A percentile compares a stretch with the other conserved stretches of the same genome.
Conservation (phyloP, 2,329 filamentous ascomycete species). For the Trichoderma simmonsii region DNA sequence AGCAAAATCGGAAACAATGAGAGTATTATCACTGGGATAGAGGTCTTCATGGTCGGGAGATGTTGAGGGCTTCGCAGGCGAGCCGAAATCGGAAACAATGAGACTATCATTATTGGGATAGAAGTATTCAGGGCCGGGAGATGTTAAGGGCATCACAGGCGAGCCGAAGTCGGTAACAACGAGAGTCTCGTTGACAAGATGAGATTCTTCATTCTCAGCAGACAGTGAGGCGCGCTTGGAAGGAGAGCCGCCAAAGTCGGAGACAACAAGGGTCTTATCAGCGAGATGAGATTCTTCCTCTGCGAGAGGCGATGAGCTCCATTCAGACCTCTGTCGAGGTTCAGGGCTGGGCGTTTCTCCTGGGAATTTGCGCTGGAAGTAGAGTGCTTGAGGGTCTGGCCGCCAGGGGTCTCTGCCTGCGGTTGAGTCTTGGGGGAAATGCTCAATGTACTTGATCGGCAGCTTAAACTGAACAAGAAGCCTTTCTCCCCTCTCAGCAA, state of each 20-base stretch:
- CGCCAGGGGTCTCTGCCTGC: too few relatives aligned
- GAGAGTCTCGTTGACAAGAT: not conserved
- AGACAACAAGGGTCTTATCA: slow-evolving; percentile 18
- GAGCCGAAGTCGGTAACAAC: slow-evolving; percentile 9
- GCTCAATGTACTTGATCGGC: slow-evolving; percentile 29
- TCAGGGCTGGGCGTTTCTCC: not conserved
- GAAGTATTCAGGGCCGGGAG: not conserved
- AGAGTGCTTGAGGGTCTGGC: too few relatives aligned
- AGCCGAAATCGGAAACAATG: slow-evolving; percentile 10
- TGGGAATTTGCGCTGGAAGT: not conserved
- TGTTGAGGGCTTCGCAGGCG: not conserved
- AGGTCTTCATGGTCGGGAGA: not conserved
- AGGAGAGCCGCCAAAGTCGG: not conserved
- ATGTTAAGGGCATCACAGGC: not conserved
- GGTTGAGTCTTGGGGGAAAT: slow-evolving; percentile 26
- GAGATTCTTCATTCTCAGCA: not conserved
- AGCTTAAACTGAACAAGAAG: slow-evolving; percentile 40
- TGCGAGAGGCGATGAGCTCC: not conserved
- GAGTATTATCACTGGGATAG: not conserved
- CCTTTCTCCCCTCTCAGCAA: slow-evolving; percentile 29
- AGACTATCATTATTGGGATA: slow-evolving; percentile 3
- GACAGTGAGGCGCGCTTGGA: not conserved
- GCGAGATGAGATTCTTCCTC: not conserved
- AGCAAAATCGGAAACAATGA: slow-evolving; percentile 14
- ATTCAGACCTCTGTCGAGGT: not conserved